phyloP scores from a whole-genome alignment of 2,329 filamentous ascomycete genomes.

The Didymella glomerata region DNA sequence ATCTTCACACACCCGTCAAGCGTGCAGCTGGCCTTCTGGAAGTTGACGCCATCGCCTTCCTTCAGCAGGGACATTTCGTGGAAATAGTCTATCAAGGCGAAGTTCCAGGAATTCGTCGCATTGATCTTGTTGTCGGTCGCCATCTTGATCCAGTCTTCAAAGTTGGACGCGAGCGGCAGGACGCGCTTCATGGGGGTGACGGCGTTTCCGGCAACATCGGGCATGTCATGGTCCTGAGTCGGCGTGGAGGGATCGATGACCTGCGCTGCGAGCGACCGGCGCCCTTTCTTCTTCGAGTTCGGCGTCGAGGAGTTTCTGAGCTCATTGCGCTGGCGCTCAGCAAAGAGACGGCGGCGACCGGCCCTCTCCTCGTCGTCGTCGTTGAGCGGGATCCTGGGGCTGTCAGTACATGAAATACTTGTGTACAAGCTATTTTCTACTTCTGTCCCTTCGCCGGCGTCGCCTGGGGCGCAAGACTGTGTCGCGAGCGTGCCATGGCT shows the following conservation, averaged over 20 bases:
- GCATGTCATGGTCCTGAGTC: slow-evolving; percentile 57
- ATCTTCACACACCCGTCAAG: slow-evolving; percentile 99
- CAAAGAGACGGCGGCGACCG: slow-evolving; percentile 77
- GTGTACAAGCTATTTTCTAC: neutral
- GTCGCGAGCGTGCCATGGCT: slow-evolving; percentile 64
- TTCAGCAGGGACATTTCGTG: slow-evolving; percentile 98
- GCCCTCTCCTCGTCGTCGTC: slow-evolving; percentile 95
- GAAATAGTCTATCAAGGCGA: slow-evolving; percentile 99
- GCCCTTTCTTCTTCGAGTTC: slow-evolving; percentile 52
- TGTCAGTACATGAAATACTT: slow-evolving; percentile 5
- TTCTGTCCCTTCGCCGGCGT: slow-evolving; percentile 15
- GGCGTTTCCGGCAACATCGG: slow-evolving; percentile 71
- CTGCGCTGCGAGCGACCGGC: slow-evolving; percentile 62
- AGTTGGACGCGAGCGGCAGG: slow-evolving; percentile 91
- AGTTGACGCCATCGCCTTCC: slow-evolving; percentile 96
- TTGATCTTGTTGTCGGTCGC: slow-evolving; percentile 98
- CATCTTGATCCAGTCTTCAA: slow-evolving; percentile 99
- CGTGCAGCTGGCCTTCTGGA: slow-evolving; percentile 97
- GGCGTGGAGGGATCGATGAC: slow-evolving; percentile 62
- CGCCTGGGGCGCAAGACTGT: slow-evolving; percentile 29
- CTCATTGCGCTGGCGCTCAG: slow-evolving; percentile 77
- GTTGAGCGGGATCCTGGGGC: slow-evolving; percentile 84
- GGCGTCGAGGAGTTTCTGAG: slow-evolving; percentile 84
- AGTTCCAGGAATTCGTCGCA: slow-evolving; percentile 98
- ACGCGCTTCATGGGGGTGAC: slow-evolving; percentile 94